Conservation (phyloP, 768 basidiomycete genomes). For the Jaapia argillacea region DNA sequence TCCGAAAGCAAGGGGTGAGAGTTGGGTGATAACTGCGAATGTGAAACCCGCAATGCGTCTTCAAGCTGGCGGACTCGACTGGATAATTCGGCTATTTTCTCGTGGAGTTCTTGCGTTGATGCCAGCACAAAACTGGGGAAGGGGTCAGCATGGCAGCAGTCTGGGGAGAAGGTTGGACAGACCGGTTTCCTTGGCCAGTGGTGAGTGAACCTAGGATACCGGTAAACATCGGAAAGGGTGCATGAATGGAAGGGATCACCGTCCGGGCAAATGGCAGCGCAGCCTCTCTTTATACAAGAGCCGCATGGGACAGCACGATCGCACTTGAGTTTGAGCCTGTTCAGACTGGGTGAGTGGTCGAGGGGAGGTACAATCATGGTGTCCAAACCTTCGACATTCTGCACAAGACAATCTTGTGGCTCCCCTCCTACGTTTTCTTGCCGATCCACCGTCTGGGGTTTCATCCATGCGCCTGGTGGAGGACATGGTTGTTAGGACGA, state of each 20-base stretch:
- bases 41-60: slow-evolving; percentile 53
- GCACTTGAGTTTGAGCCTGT: slow-evolving; percentile 60
- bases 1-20: slow-evolving; percentile 61
- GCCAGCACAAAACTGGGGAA: slow-evolving; percentile 63
- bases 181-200: slow-evolving; percentile 79
- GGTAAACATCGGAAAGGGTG: too few relatives aligned
- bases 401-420: slow-evolving; percentile 73
- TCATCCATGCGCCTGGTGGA: too few relatives aligned
- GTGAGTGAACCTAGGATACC: slow-evolving; percentile 54
- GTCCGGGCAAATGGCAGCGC: slow-evolving; percentile 78
- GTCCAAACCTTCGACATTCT: slow-evolving; percentile 59
- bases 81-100: slow-evolving; percentile 69
- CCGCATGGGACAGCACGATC: slow-evolving; percentile 71
- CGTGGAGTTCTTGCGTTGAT: slow-evolving; percentile 72
- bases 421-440: slow-evolving; percentile 46
- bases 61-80: slow-evolving; percentile 70
- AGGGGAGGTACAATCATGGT: slow-evolving; percentile 5
- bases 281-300: slow-evolving; percentile 73
- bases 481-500: too few relatives aligned
- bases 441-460: slow-evolving; percentile 19
- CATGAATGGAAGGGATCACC: slow-evolving; percentile 28
- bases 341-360: neutral
- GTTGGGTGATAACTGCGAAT: slow-evolving; percentile 47
- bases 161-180: slow-evolving; percentile 7
- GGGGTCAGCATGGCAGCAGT: slow-evolving; percentile 2